phyloP scores from a whole-genome alignment of 139 green algal genomes.

The Yamagishiella unicocca region DNA sequence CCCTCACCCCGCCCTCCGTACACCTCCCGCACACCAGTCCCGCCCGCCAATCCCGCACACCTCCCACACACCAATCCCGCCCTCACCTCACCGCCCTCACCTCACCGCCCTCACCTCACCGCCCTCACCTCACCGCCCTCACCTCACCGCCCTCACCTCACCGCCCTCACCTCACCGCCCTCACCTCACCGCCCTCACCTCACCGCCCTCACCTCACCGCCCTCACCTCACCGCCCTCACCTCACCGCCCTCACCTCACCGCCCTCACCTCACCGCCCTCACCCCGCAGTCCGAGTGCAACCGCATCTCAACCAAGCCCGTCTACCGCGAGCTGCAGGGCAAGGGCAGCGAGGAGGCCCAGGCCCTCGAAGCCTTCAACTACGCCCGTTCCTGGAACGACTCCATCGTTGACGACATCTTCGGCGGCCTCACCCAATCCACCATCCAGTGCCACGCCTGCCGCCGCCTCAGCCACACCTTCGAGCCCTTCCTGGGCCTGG shows the following conservation, averaged over 20 bases:
- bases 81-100: no score
- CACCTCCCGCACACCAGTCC: no score
- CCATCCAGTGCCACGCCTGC: conserved; percentile 78
- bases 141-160: no score
- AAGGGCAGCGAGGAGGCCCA: conserved; percentile 74
- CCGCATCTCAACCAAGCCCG: conserved; percentile 59
- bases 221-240: not conserved
- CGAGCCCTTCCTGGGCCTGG: conserved; percentile 84
- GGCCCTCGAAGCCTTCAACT: conserved; percentile 72
- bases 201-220: no score
- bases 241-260: not conserved
- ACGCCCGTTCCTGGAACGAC: conserved; percentile 74
- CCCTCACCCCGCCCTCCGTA: no score
- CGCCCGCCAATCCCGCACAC: no score
- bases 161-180: no score
- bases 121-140: no score
- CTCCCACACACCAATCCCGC: no score
- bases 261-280: not conserved
- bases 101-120: no score
- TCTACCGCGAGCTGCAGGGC: conserved; percentile 63
- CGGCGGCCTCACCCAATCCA: conserved; percentile 85
- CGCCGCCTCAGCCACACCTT: conserved; percentile 76
- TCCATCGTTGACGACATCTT: conserved; percentile 85
- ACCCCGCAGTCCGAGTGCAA: conserved; percentile 69
- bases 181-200: not conserved